Percentiles rank a stretch among this genome's conserved stretches.
These are phyloP conservation scores for Aspergillus hortae DNA, from an alignment of 2,329 filamentous ascomycete genomes.

Conservation along the genomic window DNA sequence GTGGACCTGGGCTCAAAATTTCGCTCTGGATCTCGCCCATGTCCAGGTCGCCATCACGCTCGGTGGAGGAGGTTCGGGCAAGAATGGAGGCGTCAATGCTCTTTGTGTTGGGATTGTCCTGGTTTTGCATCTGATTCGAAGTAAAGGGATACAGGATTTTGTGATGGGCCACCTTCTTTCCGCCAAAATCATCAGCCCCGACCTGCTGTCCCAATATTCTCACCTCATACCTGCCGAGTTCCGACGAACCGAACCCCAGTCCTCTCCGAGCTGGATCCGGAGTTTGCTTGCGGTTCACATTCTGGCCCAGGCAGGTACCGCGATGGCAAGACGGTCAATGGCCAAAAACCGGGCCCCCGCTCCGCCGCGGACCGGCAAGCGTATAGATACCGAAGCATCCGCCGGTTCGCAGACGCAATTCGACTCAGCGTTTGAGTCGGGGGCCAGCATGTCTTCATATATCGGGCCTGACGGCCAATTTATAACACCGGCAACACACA, in stretches of 20 bases:
- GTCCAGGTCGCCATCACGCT: constrained; percentile 89
- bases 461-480: constrained; percentile 42
- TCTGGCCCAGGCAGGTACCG: constrained; percentile 46
- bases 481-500: constrained; percentile 50
- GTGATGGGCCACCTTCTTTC: constrained; percentile 44
- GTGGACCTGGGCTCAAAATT: constrained; percentile 81
- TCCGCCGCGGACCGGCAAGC: constrained; percentile 40
- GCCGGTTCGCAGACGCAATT: constrained; percentile 41
- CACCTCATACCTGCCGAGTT: constrained; percentile 43
- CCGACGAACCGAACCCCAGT: constrained; percentile 39
- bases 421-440: constrained; percentile 42
- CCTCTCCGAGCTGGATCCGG: constrained; percentile 44
- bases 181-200: constrained; percentile 41
- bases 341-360: constrained; percentile 42
- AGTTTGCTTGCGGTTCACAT: constrained; percentile 49
- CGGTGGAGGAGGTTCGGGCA: constrained; percentile 66
- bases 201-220: constrained; percentile 41
- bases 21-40: constrained; percentile 85
- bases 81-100: constrained; percentile 45
- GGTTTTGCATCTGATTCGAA: constrained; percentile 44
- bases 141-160: constrained; percentile 49
- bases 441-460: constrained; percentile 39
- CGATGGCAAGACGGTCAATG: constrained; percentile 46
- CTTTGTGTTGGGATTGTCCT: constrained; percentile 45
- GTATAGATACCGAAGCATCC: constrained; percentile 44